These are phyloP conservation scores for Intubia oerlemansii DNA, from an alignment of 2,329 filamentous ascomycete species.

Conservation along the genomic window DNA sequence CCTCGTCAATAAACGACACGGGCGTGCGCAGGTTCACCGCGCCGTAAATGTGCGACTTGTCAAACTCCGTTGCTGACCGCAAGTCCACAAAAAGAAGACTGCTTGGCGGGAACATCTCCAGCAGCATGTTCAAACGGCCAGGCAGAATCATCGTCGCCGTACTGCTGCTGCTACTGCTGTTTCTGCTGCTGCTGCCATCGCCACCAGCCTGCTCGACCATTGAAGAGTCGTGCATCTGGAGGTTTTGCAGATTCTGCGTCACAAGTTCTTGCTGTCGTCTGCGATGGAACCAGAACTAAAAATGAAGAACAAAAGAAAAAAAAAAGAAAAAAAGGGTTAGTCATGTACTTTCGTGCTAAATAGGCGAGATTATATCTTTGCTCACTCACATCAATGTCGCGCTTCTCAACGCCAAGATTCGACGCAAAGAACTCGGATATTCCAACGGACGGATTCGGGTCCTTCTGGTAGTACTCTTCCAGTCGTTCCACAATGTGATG, in stretches of 20 bases:
- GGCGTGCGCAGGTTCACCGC: slow-evolving; percentile 31
- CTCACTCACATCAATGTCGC: slow-evolving; percentile 21
- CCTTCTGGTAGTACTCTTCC: slow-evolving; percentile 28
- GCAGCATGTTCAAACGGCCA: slow-evolving; percentile 25
- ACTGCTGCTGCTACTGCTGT: too few relatives aligned
- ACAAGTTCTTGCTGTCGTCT: slow-evolving; percentile 26
- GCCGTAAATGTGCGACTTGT: slow-evolving; percentile 27
- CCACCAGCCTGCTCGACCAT: slow-evolving; percentile 15
- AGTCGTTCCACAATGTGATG: slow-evolving; percentile 26
- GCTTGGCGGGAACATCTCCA: slow-evolving; percentile 25
- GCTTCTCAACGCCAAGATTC: slow-evolving; percentile 27
- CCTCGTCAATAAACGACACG: slow-evolving; percentile 22
- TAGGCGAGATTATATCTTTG: too few relatives aligned
- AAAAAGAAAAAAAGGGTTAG: too few relatives aligned
- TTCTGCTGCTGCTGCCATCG: slow-evolving; percentile 10
- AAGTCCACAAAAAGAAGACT: slow-evolving; percentile 28
- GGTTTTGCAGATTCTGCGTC: slow-evolving; percentile 20
- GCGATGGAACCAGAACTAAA: slow-evolving; percentile 29
- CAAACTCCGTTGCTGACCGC: slow-evolving; percentile 23
- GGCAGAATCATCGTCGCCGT: slow-evolving; percentile 29
- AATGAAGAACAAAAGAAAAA: too few relatives aligned
- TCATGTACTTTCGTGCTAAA: too few relatives aligned
- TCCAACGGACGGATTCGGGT: slow-evolving; percentile 25
- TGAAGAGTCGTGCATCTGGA: too few relatives aligned
- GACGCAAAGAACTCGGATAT: slow-evolving; percentile 32